Evolutionary conservation across 2,329 filamentous ascomycete species (phyloP), one percentile per base, ranked within the genome.

Genomic region (Torrubiellomyces zombiae): DNA sequence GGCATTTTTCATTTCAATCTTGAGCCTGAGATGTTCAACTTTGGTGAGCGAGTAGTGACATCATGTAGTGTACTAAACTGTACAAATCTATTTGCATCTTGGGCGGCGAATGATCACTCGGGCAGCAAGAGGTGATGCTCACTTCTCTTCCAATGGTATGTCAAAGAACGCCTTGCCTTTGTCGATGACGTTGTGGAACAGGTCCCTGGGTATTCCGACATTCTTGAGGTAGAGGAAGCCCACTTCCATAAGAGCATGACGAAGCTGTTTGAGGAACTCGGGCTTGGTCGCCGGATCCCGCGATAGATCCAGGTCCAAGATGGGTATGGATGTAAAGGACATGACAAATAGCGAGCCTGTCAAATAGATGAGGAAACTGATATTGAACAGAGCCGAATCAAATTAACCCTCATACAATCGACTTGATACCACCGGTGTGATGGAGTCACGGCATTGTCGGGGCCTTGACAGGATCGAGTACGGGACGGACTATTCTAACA

Each of bases 211-310:
- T 25, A 86, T 71, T 13, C 75, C 77, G 3, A 79, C 74, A 42
- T 91, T 83, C 43, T 74, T 75, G 32, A 92, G 65, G 42, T 92
- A 92, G 13, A 91, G 49, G 42, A 92, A 92, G 2, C 82, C 82
- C n/a, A 91, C 78, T 45, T 86, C 76, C 39, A 92, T 67, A 16
- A 92, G 55, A 0, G 80, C 79, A 48, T 77, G 59, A 10, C 77
- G 75, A 16, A 92, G 61, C 27, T 79, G 60, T 1, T 56, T 49
- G 0, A 91, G 63, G 39, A 92, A 89, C 16, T 53, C 55, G 3
- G 76, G 64, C 50, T 89, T 91, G 1, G 76, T 74, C 5, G 55
- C 53, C 11, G 67, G 60, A 36, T 71, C 53, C 34, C 60, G 56
- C 19, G 80, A 75, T 13, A 66, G 56, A 9, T 75, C 67, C 31